Conservation (phyloP, 345 rosid species). For the Pistacia integerrima region DNA sequence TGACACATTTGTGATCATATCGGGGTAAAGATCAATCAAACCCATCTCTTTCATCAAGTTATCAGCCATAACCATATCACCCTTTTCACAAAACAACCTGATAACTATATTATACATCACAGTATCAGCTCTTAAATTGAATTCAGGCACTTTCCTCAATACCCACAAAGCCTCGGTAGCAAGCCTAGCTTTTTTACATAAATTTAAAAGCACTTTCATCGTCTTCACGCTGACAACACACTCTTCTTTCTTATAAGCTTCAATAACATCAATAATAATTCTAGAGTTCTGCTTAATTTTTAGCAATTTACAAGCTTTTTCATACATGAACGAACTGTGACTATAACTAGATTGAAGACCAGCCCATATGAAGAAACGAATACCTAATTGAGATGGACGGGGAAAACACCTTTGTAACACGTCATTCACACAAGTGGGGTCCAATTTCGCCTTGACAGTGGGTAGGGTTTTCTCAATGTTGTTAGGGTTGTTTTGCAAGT, state of each 20-base stretch:
- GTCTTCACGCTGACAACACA: slow-evolving; percentile 56
- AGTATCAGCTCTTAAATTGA: slow-evolving; percentile 52
- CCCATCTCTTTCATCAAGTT: slow-evolving; percentile 76
- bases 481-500: too few species aligned
- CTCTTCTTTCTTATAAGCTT: slow-evolving; percentile 48
- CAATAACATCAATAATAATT: slow-evolving; percentile 51
- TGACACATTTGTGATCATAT: slow-evolving; percentile 58
- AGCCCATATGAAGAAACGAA: too few species aligned
- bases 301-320: slow-evolving; percentile 62
- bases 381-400: too few species aligned
- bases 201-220: slow-evolving; percentile 58
- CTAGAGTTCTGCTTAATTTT: slow-evolving; percentile 54
- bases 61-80: slow-evolving; percentile 56
- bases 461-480: too few species aligned
- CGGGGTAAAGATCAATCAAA: slow-evolving; percentile 56
- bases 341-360: too few species aligned
- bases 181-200: slow-evolving; percentile 66
- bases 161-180: slow-evolving; percentile 72
- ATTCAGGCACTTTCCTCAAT: slow-evolving; percentile 64
- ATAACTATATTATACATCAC: slow-evolving; percentile 58
- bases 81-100: slow-evolving; percentile 64
- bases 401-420: too few species aligned
- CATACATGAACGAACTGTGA: slow-evolving; percentile 63
- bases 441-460: too few species aligned
- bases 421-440: too few species aligned